Base-by-base conservation (phyloP, 208 protist species). In the Acanthamoeba castellanii region DNA sequence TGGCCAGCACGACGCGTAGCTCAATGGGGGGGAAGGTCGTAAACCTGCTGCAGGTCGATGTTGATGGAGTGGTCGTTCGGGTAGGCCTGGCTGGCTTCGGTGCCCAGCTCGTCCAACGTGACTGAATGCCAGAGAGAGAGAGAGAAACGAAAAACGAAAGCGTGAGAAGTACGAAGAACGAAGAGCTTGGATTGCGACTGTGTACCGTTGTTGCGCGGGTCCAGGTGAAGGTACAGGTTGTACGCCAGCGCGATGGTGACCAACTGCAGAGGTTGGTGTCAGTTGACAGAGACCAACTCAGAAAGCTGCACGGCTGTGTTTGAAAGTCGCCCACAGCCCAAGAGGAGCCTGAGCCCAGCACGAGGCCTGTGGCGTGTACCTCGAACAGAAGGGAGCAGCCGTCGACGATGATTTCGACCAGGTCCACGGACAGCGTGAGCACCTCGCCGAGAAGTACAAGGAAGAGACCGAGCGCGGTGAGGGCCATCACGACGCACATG, bases 341-440 rank as follows among this genome's bases (percentile, higher is more conserved):
- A 76, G 68, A 45, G 22, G 68, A 76, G 22, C 14, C 22, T 27
- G 14, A 76, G n/a, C 68, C 25, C 3, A 22, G 18, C 52, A 59
- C 18, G 52, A 22, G 52, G 52, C 52, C 16, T 59, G 52, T 14
- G 52, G 52, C 18, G 52, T 3, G 52, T 59, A 81, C 72, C 72
- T 81, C 34, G 9, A 81, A 30, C 32, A 81, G 72, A 2, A 81
- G 72, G 11, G 72, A 50, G 6, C 25, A n/a, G 32, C 72, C 72
- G 37, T 81, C 72, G 37, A 81, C 37, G 72, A 81, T 81, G 72
- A 81, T 81, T 30, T 81, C 72, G 18, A 81, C 34, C 72, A 81
- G 72, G n/a, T 81, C 72, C 34, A 81, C 72, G 25, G 72, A 81
- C 25, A 81, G 72, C 0, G 72, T 81, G 34, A 81, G 72, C 34